These are phyloP conservation scores for Yamadazyma olivae DNA, from an alignment of 805 yeast species.

Conservation along the genomic window DNA sequence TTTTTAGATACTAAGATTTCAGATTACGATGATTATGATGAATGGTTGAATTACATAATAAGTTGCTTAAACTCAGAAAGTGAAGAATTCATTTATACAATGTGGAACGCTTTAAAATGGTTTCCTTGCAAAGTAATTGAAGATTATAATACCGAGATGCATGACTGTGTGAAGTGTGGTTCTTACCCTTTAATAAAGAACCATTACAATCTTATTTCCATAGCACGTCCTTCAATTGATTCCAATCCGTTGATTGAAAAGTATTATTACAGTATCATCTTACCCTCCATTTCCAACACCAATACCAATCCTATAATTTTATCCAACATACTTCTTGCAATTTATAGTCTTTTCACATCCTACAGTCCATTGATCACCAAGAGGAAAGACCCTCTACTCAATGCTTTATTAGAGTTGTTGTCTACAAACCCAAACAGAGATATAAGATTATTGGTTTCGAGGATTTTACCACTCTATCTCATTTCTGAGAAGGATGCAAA, in stretches of 20 bases:
- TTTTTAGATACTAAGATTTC: not conserved
- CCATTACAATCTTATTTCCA: slow-evolving; percentile 20
- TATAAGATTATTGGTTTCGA: slow-evolving; percentile 49
- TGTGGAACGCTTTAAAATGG: slow-evolving; percentile 39
- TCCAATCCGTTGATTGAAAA: slow-evolving; percentile 20
- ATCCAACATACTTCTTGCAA: slow-evolving; percentile 43
- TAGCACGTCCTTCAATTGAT: slow-evolving; percentile 18
- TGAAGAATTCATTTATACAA: slow-evolving; percentile 14
- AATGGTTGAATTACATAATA: slow-evolving; percentile 3
- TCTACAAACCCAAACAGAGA: slow-evolving; percentile 46
- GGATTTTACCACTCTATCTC: slow-evolving; percentile 54
- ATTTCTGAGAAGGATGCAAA: slow-evolving; percentile 34
- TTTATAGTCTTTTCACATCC: slow-evolving; percentile 51
- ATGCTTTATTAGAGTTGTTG: slow-evolving; percentile 29
- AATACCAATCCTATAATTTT: slow-evolving; percentile 22
- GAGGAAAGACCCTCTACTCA: slow-evolving; percentile 7
- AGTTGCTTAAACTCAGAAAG: not conserved
- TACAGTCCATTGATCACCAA: slow-evolving; percentile 44
- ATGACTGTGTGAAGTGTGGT: slow-evolving; percentile 40
- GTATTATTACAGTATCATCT: slow-evolving; percentile 22
- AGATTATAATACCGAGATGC: slow-evolving; percentile 28
- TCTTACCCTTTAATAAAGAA: slow-evolving; percentile 19
- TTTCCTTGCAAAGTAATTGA: slow-evolving; percentile 40
- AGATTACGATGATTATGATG: not conserved
- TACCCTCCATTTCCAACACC: slow-evolving; percentile 11